Conservation (phyloP, 257 asterid species). For the Osmanthus fragrans region DNA sequence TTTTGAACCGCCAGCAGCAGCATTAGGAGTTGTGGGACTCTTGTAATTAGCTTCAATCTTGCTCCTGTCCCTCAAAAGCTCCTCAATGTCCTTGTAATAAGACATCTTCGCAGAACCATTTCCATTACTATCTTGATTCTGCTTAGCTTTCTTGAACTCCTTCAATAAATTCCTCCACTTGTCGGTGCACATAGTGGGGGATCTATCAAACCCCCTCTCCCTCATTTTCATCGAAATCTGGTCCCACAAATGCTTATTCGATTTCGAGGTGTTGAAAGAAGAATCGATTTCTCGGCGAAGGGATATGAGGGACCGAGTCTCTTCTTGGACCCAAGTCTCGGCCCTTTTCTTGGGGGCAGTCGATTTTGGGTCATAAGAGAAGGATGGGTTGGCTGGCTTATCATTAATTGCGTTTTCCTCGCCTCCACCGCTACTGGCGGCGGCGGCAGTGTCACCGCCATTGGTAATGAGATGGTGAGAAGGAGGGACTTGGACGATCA, state of each 20-base stretch:
- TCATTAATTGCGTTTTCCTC: conserved; percentile 28
- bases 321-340: conserved; percentile 90
- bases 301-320: conserved; percentile 33
- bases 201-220: conserved; percentile 48
- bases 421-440: not conserved
- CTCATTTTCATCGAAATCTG: conserved; percentile 50
- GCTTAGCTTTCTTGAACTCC: conserved; percentile 49
- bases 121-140: conserved; percentile 17
- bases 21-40: conserved; percentile 28
- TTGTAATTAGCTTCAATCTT: conserved; percentile 31
- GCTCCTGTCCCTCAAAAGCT: conserved; percentile 31
- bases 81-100: conserved; percentile 43
- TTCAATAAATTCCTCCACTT: conserved; percentile 54
- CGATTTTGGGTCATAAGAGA: conserved; percentile 20
- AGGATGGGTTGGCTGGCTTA: conserved; percentile 29
- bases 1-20: conserved; percentile 14
- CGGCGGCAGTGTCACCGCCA: conserved; percentile 24
- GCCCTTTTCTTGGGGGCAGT: conserved; percentile 76
- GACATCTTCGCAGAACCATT: conserved; percentile 37
- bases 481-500: conserved; percentile 49
- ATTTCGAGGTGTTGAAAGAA: conserved; percentile 46
- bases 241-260: conserved; percentile 52
- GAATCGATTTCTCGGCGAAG: conserved; percentile 45
- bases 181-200: conserved; percentile 54
- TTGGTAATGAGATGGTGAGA: conserved; percentile 33